phyloP scores from a whole-genome alignment of 2,329 filamentous ascomycete genomes.

The Phoma herbarum region DNA sequence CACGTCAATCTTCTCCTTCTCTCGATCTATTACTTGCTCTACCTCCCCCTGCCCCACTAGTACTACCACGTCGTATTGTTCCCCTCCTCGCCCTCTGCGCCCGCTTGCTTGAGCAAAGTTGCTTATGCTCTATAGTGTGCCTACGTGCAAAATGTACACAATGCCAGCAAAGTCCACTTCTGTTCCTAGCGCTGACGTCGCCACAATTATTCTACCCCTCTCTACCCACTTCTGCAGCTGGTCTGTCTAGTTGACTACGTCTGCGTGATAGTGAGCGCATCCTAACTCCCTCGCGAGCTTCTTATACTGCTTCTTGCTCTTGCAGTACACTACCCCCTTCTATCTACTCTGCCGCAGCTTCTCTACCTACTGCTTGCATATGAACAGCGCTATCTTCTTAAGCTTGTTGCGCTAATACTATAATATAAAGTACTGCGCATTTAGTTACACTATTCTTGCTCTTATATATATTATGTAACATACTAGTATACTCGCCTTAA shows the following conservation, averaged over 20 bases:
- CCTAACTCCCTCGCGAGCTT: constrained; percentile 14
- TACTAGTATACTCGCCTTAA: too few relatives aligned
- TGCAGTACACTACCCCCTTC: constrained; percentile 25
- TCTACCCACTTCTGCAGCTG: constrained; percentile 19
- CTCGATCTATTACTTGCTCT: constrained; percentile 10
- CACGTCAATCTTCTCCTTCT: constrained; percentile 10
- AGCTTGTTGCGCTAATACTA: constrained; percentile 14
- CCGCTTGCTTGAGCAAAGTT: constrained; percentile 19
- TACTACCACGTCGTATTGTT: constrained; percentile 9
- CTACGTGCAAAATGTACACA: constrained; percentile 15
- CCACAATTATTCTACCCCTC: constrained; percentile 25
- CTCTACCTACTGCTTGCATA: constrained; percentile 6
- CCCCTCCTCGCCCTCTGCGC: constrained; percentile 1
- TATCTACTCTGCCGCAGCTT: constrained; percentile 3
- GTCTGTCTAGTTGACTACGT: constrained; percentile 11
- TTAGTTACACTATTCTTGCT: constrained; percentile 4
- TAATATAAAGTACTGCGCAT: constrained; percentile 16
- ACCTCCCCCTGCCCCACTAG: constrained; percentile 16
- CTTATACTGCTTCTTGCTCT: constrained; percentile 20
- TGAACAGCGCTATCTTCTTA: too few relatives aligned
- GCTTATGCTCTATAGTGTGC: constrained; percentile 20
- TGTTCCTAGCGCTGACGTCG: constrained; percentile 26
- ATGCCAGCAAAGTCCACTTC: constrained; percentile 28
- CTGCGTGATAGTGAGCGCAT: constrained; percentile 26
- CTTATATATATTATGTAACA: not conserved